Conservation (phyloP, 768 basidiomycete species). For the Basidioascus undulatus region DNA sequence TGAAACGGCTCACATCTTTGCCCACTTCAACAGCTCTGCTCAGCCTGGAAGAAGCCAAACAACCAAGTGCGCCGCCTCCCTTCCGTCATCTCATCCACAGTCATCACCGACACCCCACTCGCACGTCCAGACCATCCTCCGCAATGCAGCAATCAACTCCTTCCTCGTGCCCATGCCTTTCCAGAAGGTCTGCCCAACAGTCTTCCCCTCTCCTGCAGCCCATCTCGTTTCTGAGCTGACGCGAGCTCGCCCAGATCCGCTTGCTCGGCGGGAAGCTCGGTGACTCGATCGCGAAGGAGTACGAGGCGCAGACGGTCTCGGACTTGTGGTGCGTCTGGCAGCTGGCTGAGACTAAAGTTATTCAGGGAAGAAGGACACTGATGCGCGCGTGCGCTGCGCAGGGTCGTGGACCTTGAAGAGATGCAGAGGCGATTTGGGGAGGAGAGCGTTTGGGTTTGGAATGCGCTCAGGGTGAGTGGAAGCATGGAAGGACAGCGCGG, state of each 20-base stretch:
- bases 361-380: not conserved
- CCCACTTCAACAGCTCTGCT: constrained; percentile 41
- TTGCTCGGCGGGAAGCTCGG: constrained; percentile 90
- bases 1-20: too few relatives aligned
- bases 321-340: constrained; percentile 47
- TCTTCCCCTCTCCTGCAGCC: not conserved
- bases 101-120: constrained; percentile 1
- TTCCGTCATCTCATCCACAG: constrained; percentile 2
- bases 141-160: constrained; percentile 55
- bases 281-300: constrained; percentile 58
- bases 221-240: not conserved
- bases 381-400: constrained; percentile 3
- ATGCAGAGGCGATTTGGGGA: constrained; percentile 23
- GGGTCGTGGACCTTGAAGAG: constrained; percentile 19
- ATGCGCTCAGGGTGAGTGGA: constrained; percentile 46
- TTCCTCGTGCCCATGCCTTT: constrained; percentile 72
- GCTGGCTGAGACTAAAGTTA: too few relatives aligned
- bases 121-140: constrained; percentile 42
- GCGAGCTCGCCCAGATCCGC: constrained; percentile 51
- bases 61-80: constrained; percentile 36
- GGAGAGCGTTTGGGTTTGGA: constrained; percentile 58
- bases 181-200: constrained; percentile 34
- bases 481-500: not conserved
- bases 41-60: constrained; percentile 77
- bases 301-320: constrained; percentile 66